Base-by-base conservation (phyloP, 2,329 filamentous ascomycete genomes). In the Ascocoryne sarcoides region DNA sequence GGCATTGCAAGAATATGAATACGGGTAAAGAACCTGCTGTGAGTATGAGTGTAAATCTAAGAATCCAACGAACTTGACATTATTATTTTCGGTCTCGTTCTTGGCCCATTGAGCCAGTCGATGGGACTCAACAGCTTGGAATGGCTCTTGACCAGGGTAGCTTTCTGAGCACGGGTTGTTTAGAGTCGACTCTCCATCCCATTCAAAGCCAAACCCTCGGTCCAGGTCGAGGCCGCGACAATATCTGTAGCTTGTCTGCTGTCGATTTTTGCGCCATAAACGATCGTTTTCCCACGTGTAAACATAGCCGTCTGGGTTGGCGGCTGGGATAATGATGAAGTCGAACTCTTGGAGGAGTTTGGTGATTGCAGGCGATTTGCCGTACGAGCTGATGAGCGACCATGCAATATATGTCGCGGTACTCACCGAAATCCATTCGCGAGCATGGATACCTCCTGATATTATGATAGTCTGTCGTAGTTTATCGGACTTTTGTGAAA, bases 401-500 rank as follows among this genome's bases (percentile, higher is more conserved):
- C 92, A 95, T 8, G 90, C 87, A 20, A 95, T 67, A 55, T 94
- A 96, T 54, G 83, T 93, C 38, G 93, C 86, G 0, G 88, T 94
- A 55, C 82, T 92, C 1, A 83, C 88, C 34, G 87, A 86, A 50
- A 98, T 94, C 92, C 92, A 98, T 68, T 98, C 92, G 28, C 92
- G 77, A 3, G 89, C 90, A 61, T 96, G 92, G n/a, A 84, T 71
- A 36, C 90, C 90, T 39, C 87, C 92, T 3, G 80, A 80, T 15
- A 98, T 69, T 37, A 95, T 68, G 42, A 95, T 77, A 0, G 85
- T 90, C 60, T 86, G 86, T 36, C 84, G 76, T 4, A 68, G 70
- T 10, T 58, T 55, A 3, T 61, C 56, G 2, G 64, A 54, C 5
- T 70, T 62, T 19, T 71, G 56, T 39, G 67, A 55, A 33, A 67